Percentiles rank a stretch among this genome's conserved stretches.
Conservation (phyloP, 2,329 filamentous ascomycete species). For the Talaromyces sp. region DNA sequence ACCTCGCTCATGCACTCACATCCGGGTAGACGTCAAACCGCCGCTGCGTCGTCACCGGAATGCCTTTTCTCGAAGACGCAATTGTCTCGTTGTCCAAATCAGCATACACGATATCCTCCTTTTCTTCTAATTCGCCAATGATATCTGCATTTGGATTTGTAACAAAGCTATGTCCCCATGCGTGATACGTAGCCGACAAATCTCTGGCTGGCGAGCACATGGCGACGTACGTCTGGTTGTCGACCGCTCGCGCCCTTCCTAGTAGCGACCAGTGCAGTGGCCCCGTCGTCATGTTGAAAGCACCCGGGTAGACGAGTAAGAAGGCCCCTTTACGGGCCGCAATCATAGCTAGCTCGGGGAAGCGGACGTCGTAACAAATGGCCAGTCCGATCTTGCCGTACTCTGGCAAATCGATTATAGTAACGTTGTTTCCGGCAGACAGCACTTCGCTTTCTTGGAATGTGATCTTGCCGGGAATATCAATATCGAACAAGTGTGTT, state of each 20-base stretch:
- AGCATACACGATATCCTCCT: slow-evolving; percentile 68
- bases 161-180: slow-evolving; percentile 87
- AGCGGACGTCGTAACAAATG: slow-evolving; percentile 97
- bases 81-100: slow-evolving; percentile 65
- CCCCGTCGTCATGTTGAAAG: slow-evolving; percentile 92
- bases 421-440: slow-evolving; percentile 76
- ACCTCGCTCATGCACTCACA: slow-evolving; percentile 53
- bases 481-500: slow-evolving; percentile 94
- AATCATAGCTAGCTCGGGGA: slow-evolving; percentile 87
- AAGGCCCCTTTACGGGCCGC: slow-evolving; percentile 84
- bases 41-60: slow-evolving; percentile 77
- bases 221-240: slow-evolving; percentile 92
- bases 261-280: slow-evolving; percentile 85
- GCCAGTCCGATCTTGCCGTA: slow-evolving; percentile 83
- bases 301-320: slow-evolving; percentile 85
- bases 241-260: slow-evolving; percentile 75
- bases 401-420: slow-evolving; percentile 76
- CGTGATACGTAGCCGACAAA: slow-evolving; percentile 69
- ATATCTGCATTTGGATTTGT: slow-evolving; percentile 82
- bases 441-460: slow-evolving; percentile 91
- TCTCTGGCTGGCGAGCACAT: slow-evolving; percentile 88
- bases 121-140: slow-evolving; percentile 71
- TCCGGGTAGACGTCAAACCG: slow-evolving; percentile 95
- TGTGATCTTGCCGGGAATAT: slow-evolving; percentile 89
- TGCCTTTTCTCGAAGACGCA: slow-evolving; percentile 69